Percentiles rank a stretch among this genome's conserved stretches.
phyloP scores from a whole-genome alignment of 768 basidiomycete species.

The Cyclocybe cylindracea region DNA sequence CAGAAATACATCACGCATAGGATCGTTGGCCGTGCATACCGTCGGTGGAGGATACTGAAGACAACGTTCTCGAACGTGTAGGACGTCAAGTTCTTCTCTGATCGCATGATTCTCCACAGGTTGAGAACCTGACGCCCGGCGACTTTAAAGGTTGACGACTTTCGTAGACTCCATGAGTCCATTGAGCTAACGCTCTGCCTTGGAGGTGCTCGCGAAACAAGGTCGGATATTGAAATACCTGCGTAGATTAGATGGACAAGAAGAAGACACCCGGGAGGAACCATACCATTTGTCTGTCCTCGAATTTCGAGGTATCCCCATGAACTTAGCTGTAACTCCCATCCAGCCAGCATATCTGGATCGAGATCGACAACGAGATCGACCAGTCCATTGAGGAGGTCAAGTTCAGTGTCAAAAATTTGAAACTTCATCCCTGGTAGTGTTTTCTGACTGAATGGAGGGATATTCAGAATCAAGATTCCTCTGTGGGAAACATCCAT shows the following conservation, averaged over 20 bases:
- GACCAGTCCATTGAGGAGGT: conserved; percentile 73
- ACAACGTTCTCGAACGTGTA: conserved; percentile 92
- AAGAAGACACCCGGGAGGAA: conserved; percentile 1
- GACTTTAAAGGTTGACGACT: conserved; percentile 82
- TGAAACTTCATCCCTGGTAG: conserved; percentile 50
- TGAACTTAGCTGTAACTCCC: conserved; percentile 85
- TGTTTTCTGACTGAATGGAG: conserved; percentile 38
- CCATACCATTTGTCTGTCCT: conserved; percentile 57
- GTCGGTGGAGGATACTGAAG: conserved; percentile 73
- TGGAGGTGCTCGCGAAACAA: conserved; percentile 76
- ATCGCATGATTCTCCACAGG: conserved; percentile 89
- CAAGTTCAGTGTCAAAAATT: conserved; percentile 67
- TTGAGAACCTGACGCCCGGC: conserved; percentile 91
- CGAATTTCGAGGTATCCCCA: conserved; percentile 91
- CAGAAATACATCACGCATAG: background rate
- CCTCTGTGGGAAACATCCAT: conserved; percentile 42
- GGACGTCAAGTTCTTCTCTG: conserved; percentile 72
- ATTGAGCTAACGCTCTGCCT: conserved; percentile 31
- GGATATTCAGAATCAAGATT: conserved; percentile 51
- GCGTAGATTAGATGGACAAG: conserved; percentile 4
- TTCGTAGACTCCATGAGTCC: conserved; percentile 72
- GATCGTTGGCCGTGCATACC: conserved; percentile 44
- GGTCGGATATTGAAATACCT: conserved; percentile 75
- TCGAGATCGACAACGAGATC: conserved; percentile 78
- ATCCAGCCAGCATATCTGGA: conserved; percentile 90